Base-by-base conservation (phyloP, 768 basidiomycete genomes). In the Mycena kentingensis region DNA sequence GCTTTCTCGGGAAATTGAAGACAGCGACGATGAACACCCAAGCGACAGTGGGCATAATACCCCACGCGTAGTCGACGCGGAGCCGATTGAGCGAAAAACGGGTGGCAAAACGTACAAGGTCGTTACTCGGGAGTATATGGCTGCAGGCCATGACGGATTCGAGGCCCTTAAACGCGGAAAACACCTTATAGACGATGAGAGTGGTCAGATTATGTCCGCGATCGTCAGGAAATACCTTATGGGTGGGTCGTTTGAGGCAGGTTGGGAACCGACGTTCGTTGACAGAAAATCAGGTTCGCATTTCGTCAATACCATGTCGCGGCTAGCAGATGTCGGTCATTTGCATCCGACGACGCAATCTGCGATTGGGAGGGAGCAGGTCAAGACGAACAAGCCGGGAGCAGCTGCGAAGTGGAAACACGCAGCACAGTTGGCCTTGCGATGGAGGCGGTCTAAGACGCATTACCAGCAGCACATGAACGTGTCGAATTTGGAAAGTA, bases 51-150 rank as follows among this genome's bases (percentile, higher is more conserved):
- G 65, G 22, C 21, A 55, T n/a, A 59, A 57, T 16, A 70, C 67
- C 10, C 71, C 71, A 18, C 48, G 54, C 11, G 61, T 75, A n/a
- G 67, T 76, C 13, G 77, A 80, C 37, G 72, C 73, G 19, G 84
- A 84, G 38, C 73, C 73, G 18, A 74, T 94, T 60, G 71, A 73
- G 62, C 79, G 77, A 52, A n/a, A n/a, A n/a, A 72, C 75, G 37
- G 71, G 71, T 2, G 83, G 82, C 2, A 74, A 77, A 60, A 84
- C 72, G 54, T 95, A 93, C 69, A 85, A 77, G 42, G 77, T 97
- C 26, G 85, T 95, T 28, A 93, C 90, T n/a, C 75, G 92, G 61
- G 81, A 92, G 50, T 97, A 95, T 61, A 79, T 95, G 87, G 83
- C 86, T 2, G 72, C 82, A 57, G 90, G 90, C 0, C 89, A 92